Percentiles rank a stretch among this genome's conserved stretches.
Evolutionary conservation across 2,329 filamentous ascomycete species (phyloP).

Genomic region (Penicillium hordei): DNA sequence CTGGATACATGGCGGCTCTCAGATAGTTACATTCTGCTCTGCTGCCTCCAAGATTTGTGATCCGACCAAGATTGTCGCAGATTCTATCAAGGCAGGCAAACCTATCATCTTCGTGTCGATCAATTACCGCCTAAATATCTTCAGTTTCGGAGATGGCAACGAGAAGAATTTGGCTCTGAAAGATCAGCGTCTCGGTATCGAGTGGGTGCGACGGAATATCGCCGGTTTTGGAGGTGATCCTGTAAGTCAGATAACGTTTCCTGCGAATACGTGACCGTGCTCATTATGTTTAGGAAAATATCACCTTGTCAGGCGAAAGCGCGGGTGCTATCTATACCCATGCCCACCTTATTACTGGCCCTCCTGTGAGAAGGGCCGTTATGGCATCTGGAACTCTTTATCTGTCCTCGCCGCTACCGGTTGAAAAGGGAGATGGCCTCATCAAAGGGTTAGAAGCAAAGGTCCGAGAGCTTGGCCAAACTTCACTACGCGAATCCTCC

Average conservation of each 20-base stretch:
- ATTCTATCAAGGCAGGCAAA: slow-evolving; percentile 35
- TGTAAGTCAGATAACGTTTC: slow-evolving; percentile 19
- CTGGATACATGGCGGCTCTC: slow-evolving; percentile 52
- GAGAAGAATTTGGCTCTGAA: slow-evolving; percentile 45
- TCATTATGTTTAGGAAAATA: slow-evolving; percentile 29
- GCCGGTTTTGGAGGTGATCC: slow-evolving; percentile 43
- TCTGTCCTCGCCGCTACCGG: slow-evolving; percentile 45
- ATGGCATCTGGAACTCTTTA: slow-evolving; percentile 47
- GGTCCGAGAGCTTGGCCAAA: slow-evolving; percentile 26
- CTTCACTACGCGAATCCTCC: slow-evolving; percentile 33
- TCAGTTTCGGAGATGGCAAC: slow-evolving; percentile 47
- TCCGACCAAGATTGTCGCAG: slow-evolving; percentile 35
- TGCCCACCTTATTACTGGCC: slow-evolving; percentile 41
- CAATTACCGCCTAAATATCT: slow-evolving; percentile 48
- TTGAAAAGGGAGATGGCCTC: slow-evolving; percentile 33
- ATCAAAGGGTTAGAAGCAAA: slow-evolving; percentile 32
- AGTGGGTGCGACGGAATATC: slow-evolving; percentile 45
- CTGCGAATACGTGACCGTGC: background rate
- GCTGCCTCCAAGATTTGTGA: slow-evolving; percentile 45
- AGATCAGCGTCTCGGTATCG: slow-evolving; percentile 35
- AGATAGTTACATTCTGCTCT: slow-evolving; percentile 47
- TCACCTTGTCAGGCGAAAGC: slow-evolving; percentile 50
- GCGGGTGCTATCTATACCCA: slow-evolving; percentile 50
- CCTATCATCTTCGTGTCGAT: slow-evolving; percentile 47
- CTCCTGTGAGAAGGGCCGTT: slow-evolving; percentile 36